phyloP scores from a whole-genome alignment of 2,329 filamentous ascomycete species.

The Fusarium tricinctum region DNA sequence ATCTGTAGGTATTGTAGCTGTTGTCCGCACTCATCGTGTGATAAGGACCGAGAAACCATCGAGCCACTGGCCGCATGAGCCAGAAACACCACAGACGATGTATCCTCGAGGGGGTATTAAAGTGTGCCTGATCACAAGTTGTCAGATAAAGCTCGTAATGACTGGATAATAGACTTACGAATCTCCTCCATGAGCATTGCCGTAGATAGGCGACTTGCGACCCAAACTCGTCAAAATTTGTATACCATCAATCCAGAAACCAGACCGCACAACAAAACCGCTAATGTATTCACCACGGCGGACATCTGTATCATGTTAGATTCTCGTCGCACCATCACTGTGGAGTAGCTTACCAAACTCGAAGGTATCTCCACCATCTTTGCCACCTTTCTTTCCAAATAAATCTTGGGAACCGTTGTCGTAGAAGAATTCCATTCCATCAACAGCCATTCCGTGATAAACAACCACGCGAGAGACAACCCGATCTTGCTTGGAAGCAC shows the following conservation, averaged over 20 bases:
- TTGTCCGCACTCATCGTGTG: slow-evolving; percentile 51
- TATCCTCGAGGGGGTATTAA: slow-evolving; percentile 92
- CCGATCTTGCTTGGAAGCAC: slow-evolving; percentile 75
- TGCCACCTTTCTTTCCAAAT: slow-evolving; percentile 85
- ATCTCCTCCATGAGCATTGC: slow-evolving; percentile 83
- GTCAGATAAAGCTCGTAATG: background rate
- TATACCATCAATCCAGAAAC: slow-evolving; percentile 87
- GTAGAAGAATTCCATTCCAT: slow-evolving; percentile 93
- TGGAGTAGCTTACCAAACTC: slow-evolving; percentile 73
- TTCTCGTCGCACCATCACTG: background rate
- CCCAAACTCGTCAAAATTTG: slow-evolving; percentile 91
- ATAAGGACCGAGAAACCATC: slow-evolving; percentile 88
- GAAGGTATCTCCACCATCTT: slow-evolving; percentile 79
- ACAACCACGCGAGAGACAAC: slow-evolving; percentile 81
- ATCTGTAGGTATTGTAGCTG: slow-evolving; percentile 8
- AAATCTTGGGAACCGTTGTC: slow-evolving; percentile 87
- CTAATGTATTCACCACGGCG: slow-evolving; percentile 87
- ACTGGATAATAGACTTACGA: slow-evolving; percentile 71
- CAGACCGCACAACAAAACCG: slow-evolving; percentile 86
- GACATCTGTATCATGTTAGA: slow-evolving; percentile 73
- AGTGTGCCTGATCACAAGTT: slow-evolving; percentile 73
- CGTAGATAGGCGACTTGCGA: slow-evolving; percentile 87
- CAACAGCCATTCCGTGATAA: slow-evolving; percentile 81
- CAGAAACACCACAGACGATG: slow-evolving; percentile 87
- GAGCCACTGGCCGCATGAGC: slow-evolving; percentile 83